A percentile compares a stretch with the other conserved stretches of the same genome.
These are phyloP conservation scores for Piedraia hortae DNA, from an alignment of 2,329 filamentous ascomycete species.

Conservation along the genomic window DNA sequence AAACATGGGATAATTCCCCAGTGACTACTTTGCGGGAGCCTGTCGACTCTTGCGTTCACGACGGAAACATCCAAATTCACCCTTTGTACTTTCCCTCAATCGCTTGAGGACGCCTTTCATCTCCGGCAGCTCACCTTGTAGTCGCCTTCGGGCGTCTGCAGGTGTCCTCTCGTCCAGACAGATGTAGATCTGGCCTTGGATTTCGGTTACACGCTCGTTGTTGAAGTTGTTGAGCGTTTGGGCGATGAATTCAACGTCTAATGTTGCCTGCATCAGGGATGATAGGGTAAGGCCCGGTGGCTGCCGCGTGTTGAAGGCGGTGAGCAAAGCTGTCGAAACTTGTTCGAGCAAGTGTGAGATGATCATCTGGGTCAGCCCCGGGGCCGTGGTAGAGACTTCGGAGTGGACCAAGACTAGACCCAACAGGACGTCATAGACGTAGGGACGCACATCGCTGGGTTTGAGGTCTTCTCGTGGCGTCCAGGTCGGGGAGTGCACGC, in stretches of 20 bases:
- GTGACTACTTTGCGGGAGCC: no score
- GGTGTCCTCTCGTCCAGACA: conserved; percentile 74
- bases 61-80: conserved; percentile 33
- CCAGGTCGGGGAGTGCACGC: conserved; percentile 48
- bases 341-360: conserved; percentile 70
- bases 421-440: conserved; percentile 70
- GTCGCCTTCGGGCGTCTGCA: conserved; percentile 47
- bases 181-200: conserved; percentile 76
- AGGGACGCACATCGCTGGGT: conserved; percentile 55
- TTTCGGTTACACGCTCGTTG: conserved; percentile 50
- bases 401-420: conserved; percentile 37
- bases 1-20: no score
- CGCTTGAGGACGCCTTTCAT: conserved; percentile 72
- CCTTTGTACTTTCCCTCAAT: conserved; percentile 52
- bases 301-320: conserved; percentile 37
- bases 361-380: conserved; percentile 50
- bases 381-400: conserved; percentile 22
- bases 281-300: conserved; percentile 38
- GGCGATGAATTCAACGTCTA: conserved; percentile 89
- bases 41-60: conserved; percentile 4
- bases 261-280: conserved; percentile 81
- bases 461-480: conserved; percentile 23
- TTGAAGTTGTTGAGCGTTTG: conserved; percentile 82
- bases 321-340: conserved; percentile 50
- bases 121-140: conserved; percentile 71